Conservation (phyloP, 768 basidiomycete genomes). For the Amanita molliuscula region DNA sequence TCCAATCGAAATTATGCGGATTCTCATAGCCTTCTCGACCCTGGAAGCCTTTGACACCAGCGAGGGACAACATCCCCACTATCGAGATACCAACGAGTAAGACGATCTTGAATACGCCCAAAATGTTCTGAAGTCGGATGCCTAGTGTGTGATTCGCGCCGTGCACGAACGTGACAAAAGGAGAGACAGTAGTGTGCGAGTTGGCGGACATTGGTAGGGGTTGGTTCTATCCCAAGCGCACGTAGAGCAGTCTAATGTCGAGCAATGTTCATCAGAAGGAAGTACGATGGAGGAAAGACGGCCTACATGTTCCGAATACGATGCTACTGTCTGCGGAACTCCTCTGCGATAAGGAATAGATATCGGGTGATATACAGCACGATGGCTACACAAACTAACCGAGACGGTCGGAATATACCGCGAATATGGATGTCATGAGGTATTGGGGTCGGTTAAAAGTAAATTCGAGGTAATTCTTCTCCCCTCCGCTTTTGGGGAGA, state of each 20-base stretch:
- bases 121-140: conserved; percentile 49
- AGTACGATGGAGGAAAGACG: neutral
- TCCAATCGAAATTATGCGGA: conserved; percentile 51
- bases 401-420: conserved; percentile 47
- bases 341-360: conserved; percentile 26
- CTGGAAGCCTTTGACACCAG: conserved; percentile 36
- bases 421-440: conserved; percentile 48
- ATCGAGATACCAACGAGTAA: conserved; percentile 40
- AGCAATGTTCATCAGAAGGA: neutral
- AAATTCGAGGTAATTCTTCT: conserved; percentile 69
- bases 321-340: conserved; percentile 48
- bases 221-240: conserved; percentile 35
- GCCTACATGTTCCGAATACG: conserved; percentile 65
- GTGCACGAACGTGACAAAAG: conserved; percentile 48
- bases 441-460: conserved; percentile 56
- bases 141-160: conserved; percentile 44
- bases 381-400: conserved; percentile 22
- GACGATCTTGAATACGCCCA: conserved; percentile 54
- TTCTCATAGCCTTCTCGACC: conserved; percentile 39
- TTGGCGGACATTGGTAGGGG: conserved; percentile 37
- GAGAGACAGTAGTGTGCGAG: conserved; percentile 43
- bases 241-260: conserved; percentile 47
- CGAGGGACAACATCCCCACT: conserved; percentile 43
- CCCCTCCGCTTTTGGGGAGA: conserved; percentile 61
- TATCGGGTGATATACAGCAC: neutral